Base-by-base conservation (phyloP, 148 eudicot genomes). In the Rhododendron mucronatum region DNA sequence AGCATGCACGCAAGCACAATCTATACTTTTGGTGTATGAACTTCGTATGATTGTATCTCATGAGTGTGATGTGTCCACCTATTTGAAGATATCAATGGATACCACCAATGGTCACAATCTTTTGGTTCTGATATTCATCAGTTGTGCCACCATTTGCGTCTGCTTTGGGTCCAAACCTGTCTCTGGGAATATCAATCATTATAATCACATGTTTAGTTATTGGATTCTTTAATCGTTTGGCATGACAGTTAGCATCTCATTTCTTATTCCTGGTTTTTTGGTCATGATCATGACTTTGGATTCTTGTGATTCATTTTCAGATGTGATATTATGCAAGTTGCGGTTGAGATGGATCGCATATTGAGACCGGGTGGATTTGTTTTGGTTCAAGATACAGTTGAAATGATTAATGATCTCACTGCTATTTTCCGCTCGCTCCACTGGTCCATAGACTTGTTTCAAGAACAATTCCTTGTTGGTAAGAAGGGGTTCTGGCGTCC, bases 401-500 rank as follows among this genome's bases (percentile, higher is more conserved):
- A 91, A 61, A 88, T 89, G 90, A 86, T 92, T 41, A 90, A 83
- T 81, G 89, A 88, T 84, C 86, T 96, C 16, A 86, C 88, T 76
- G 89, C 92, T 10, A 88, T 96, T 88, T 87, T 96, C 80, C 92
- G 83, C 44, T 94, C 98, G 47, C 94, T 96, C 84, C 94, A 96
- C 85, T 96, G 98, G 99, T 89, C 93, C 16, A 80, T 92, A 41
- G 91, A 44, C 82, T 23, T 91, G n/a, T 86, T 91, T 85, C 91
- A 93, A 47, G 92, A 89, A 16, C 91, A 81, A 78, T 95, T 92
- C 85, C 97, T 96, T 84, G 94, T 96, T 53, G 97, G 94, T 18
- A 87, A 90, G 88, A 95, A 95, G 87, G 91, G 91, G 48, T 94
- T 93, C 21, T 95, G 98, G 99, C 95, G 98, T 26, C 99, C 99